A percentile compares a stretch with the other conserved stretches of the same genome.
These are phyloP conservation scores for Mollisia scopiformis DNA, from an alignment of 2,329 filamentous ascomycete genomes.

Conservation along the genomic window DNA sequence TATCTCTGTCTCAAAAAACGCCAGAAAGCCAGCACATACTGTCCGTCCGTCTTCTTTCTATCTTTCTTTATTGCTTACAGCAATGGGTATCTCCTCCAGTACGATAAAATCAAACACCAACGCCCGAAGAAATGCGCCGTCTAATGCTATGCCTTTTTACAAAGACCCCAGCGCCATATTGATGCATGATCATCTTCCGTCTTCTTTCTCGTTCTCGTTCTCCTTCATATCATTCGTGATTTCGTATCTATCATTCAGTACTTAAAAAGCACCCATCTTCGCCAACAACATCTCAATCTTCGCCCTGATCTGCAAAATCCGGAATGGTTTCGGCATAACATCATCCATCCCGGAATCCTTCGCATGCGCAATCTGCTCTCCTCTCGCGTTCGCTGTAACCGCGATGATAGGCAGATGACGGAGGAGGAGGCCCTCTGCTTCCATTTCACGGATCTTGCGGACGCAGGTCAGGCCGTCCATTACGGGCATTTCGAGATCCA, in stretches of 20 bases:
- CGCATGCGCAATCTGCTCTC: conserved; percentile 72
- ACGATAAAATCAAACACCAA: not conserved
- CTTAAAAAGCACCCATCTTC: not conserved
- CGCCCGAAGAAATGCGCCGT: not conserved
- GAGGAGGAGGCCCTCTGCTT: conserved; percentile 58
- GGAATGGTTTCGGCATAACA: conserved; percentile 79
- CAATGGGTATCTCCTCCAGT: not conserved
- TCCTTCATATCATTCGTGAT: not conserved
- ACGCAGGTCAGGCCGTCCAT: conserved; percentile 81
- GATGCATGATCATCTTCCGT: not conserved
- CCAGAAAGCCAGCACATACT: no score
- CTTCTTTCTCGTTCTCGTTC: not conserved
- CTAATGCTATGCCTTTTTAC: not conserved
- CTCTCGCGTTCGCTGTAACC: conserved; percentile 75
- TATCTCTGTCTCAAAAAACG: no score
- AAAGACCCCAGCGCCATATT: not conserved
- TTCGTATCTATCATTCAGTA: not conserved
- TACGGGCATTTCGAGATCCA: conserved; percentile 83
- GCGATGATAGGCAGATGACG: conserved; percentile 74
- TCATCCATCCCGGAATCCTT: conserved; percentile 75
- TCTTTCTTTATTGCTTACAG: not conserved
- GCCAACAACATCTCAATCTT: conserved; percentile 57
- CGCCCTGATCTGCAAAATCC: conserved; percentile 65
- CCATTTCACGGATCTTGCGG: conserved; percentile 67
- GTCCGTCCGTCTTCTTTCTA: no score